Conservation (phyloP, 2,329 filamentous ascomycete species). For the Cryoendolithus antarcticus region DNA sequence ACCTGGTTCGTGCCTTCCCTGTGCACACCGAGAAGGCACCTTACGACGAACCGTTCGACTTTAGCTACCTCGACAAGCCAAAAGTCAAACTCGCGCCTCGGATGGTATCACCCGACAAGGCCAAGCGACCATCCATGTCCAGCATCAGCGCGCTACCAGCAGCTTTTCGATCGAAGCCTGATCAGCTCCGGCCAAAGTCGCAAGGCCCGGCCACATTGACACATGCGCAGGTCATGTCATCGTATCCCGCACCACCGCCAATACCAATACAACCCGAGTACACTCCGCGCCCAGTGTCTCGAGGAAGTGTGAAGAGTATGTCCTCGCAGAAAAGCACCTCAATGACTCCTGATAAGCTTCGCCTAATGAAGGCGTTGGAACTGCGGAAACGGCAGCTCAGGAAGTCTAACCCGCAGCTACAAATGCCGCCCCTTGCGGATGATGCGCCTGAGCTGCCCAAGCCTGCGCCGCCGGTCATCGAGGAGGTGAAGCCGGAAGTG, state of each 20-base stretch:
- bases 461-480: too few relatives aligned
- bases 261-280: constrained; percentile 23
- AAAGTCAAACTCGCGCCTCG: constrained; percentile 85
- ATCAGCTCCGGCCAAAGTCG: constrained; percentile 24
- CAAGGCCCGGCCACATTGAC: constrained; percentile 15
- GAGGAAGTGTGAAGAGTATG: constrained; percentile 30
- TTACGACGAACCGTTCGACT: constrained; percentile 28
- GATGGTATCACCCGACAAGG: constrained; percentile 31
- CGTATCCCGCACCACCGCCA: constrained; percentile 16
- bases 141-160: constrained; percentile 15
- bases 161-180: constrained; percentile 17
- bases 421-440: constrained; percentile 4
- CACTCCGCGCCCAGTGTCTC: constrained; percentile 21
- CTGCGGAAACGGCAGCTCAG: constrained; percentile 68
- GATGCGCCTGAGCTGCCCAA: constrained; percentile 7
- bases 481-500: too few relatives aligned
- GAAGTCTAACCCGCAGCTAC: constrained; percentile 14
- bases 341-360: constrained; percentile 78
- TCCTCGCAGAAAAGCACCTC: constrained; percentile 26
- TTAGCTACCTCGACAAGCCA: constrained; percentile 46
- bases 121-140: constrained; percentile 42
- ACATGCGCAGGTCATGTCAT: constrained; percentile 1
- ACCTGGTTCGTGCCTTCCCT: too few relatives aligned
- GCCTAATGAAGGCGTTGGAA: constrained; percentile 89
- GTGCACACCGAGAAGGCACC: constrained; percentile 20